Percentiles rank a stretch among this genome's conserved stretches.
Evolutionary conservation across 1,284 basidiomycete species (phyloP).

Genomic region (Phellopilus nigrolimitatus): DNA sequence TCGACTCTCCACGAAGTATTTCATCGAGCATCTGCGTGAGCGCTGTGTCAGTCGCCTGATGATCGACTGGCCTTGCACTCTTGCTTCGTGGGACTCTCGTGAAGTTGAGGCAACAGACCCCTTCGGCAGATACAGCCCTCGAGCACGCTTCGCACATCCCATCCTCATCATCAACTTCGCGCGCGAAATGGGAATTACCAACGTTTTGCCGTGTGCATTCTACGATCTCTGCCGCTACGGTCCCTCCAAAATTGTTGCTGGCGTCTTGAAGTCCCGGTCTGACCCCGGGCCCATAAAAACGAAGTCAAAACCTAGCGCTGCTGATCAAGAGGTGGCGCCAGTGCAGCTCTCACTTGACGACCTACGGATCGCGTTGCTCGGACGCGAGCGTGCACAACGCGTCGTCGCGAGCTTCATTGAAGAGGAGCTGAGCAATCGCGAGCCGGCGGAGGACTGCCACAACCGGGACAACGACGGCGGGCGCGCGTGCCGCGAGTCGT

Average conservation of each 20-base stretch:
- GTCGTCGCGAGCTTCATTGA: slow-evolving; percentile 60
- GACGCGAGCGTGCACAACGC: slow-evolving; percentile 58
- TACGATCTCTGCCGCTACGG: slow-evolving; percentile 70
- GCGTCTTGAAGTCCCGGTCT: slow-evolving; percentile 30
- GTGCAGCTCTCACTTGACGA: slow-evolving; percentile 41
- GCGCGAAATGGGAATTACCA: slow-evolving; percentile 50
- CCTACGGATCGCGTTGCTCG: slow-evolving; percentile 47
- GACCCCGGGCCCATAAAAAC: slow-evolving; percentile 25
- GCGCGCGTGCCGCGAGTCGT: slow-evolving; percentile 54
- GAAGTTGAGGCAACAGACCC: slow-evolving; percentile 46
- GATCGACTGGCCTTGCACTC: slow-evolving; percentile 58
- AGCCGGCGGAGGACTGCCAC: slow-evolving; percentile 44
- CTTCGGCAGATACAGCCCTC: slow-evolving; percentile 43
- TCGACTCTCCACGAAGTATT: slow-evolving; percentile 64
- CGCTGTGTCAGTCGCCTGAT: slow-evolving; percentile 53
- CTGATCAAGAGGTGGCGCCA: neutral
- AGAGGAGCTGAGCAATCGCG: slow-evolving; percentile 45
- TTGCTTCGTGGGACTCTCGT: slow-evolving; percentile 59
- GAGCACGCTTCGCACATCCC: slow-evolving; percentile 48
- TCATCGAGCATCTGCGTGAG: slow-evolving; percentile 53
- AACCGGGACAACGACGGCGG: slow-evolving; percentile 29
- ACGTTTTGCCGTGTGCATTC: slow-evolving; percentile 59
- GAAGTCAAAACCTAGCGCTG: slow-evolving; percentile 6
- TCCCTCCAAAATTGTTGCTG: slow-evolving; percentile 58
- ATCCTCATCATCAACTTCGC: slow-evolving; percentile 63